These are phyloP conservation scores for Fusarium austroafricanum DNA, from an alignment of 2,329 filamentous ascomycete species.

Conservation along the genomic window DNA sequence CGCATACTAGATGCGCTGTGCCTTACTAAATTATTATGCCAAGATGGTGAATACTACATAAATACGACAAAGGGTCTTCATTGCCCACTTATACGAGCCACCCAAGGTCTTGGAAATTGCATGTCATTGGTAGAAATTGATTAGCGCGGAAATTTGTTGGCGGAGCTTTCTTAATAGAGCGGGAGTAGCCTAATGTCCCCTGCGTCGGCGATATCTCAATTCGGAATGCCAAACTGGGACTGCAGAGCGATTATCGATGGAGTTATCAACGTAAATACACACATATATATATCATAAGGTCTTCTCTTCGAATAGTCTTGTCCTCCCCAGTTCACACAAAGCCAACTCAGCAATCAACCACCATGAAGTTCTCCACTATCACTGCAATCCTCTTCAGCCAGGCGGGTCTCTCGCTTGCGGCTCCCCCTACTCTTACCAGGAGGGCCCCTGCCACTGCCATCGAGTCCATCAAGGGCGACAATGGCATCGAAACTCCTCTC, in stretches of 20 bases:
- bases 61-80: not conserved
- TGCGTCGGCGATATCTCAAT: not conserved
- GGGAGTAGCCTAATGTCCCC: not conserved
- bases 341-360: fast-evolving
- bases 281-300: too few species aligned
- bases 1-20: not conserved
- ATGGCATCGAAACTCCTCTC: constrained; percentile 14
- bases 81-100: not conserved
- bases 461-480: not conserved
- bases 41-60: not conserved
- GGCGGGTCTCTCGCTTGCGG: not conserved
- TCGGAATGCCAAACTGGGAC: too few species aligned
- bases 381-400: not conserved
- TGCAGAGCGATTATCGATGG: not conserved
- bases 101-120: not conserved
- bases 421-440: not conserved
- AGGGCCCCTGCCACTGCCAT: constrained; percentile 6
- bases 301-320: fast-evolving
- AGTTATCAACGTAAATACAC: too few species aligned
- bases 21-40: not conserved
- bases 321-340: not conserved
- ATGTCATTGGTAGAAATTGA: not conserved
- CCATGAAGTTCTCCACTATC: constrained; percentile 13
- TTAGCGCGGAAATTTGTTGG: not conserved
- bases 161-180: not conserved